Evolutionary conservation across 352 stramenopile genomes (phyloP), one percentile per base, ranked within the genome.

Genomic region (Salisapilia sapeloensis): DNA sequence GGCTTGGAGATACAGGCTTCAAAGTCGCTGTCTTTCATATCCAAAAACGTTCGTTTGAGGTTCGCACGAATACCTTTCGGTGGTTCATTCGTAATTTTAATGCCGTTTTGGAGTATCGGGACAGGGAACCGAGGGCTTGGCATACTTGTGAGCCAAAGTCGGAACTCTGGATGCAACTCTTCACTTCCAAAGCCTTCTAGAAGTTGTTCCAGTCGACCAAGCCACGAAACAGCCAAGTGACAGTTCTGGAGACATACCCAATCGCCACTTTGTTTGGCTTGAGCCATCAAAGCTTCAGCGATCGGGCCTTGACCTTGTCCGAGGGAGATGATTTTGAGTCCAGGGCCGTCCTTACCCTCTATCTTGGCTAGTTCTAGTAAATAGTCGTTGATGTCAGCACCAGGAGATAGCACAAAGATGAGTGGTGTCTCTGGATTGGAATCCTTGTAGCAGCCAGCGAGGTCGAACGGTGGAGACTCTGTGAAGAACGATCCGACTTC

Each of bases 241-340:
- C 89, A 96, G 39, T 97, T 97, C 40, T 97, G 84, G 8, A 97
- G 50, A 56, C 89, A 96, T 1, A 97, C 79, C 89, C 89, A 97
- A 45, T 95, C 83, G 16, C 89, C 89, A 0, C 69, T 84, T 38
- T 78, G 50, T 33, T 84, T 82, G 9, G 67, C 87, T 53, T 94
- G 65, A 40, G 78, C 84, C 57, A 96, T 96, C 8, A 92, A 41
- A 14, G 70, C 56, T 45, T 96, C 86, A 2, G 86, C 86, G 29
- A 94, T 87, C 18, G 84, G 74, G 3, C 87, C 86, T 58, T 97
- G 89, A 11, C 89, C 89, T 38, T 96, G 89, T 16, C 89, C 89
- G 10, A 97, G 59, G 20, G 86, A 96, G 24, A 97, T 93, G 29
- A 96, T 94, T 34, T 93, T 86, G 17, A 95, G 58, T 1, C 61